Percentiles rank a stretch among this genome's conserved stretches.
Conservation (phyloP, 2,329 filamentous ascomycete genomes). For the Colletotrichum filicis region DNA sequence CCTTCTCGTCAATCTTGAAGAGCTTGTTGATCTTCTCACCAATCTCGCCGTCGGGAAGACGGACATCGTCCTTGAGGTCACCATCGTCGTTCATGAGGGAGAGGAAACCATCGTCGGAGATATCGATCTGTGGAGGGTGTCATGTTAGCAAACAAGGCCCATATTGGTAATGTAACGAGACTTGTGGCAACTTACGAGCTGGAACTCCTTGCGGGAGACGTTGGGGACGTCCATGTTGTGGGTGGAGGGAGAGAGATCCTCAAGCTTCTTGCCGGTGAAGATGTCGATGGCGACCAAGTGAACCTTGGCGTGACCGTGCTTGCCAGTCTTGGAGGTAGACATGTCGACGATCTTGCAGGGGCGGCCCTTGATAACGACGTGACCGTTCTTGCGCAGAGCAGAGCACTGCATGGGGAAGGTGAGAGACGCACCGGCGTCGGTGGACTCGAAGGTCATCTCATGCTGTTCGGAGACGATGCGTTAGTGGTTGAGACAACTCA, state of each 20-base stretch:
- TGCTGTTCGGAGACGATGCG: conserved; percentile 56
- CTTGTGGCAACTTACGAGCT: conserved; percentile 78
- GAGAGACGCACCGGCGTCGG: conserved; percentile 93
- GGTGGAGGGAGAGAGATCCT: conserved; percentile 98
- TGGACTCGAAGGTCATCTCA: conserved; percentile 84
- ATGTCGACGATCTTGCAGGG: conserved; percentile 99
- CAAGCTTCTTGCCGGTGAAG: conserved; percentile 99
- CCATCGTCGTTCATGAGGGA: conserved; percentile 91
- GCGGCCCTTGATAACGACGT: conserved; percentile 97
- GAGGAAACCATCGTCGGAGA: conserved; percentile 94
- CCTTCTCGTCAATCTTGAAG: conserved; percentile 87
- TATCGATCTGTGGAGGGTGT: conserved; percentile 75
- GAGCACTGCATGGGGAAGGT: conserved; percentile 99
- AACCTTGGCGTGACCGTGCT: conserved; percentile 99
- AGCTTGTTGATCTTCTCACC: conserved; percentile 87
- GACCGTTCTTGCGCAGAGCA: conserved; percentile 98
- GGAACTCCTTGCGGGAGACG: conserved; percentile 89
- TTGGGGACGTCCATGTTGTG: conserved; percentile 98
- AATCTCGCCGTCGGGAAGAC: conserved; percentile 88
- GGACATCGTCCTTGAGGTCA: conserved; percentile 93
- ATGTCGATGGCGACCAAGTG: conserved; percentile 98
- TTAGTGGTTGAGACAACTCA: neutral
- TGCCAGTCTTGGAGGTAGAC: conserved; percentile 99
- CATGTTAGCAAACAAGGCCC: conserved; percentile 25
- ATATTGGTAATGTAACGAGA: neutral